Evolutionary conservation across 2,329 filamentous ascomycete genomes (phyloP), one percentile per base, ranked within the genome.

Genomic region (Cercospora zeina): DNA sequence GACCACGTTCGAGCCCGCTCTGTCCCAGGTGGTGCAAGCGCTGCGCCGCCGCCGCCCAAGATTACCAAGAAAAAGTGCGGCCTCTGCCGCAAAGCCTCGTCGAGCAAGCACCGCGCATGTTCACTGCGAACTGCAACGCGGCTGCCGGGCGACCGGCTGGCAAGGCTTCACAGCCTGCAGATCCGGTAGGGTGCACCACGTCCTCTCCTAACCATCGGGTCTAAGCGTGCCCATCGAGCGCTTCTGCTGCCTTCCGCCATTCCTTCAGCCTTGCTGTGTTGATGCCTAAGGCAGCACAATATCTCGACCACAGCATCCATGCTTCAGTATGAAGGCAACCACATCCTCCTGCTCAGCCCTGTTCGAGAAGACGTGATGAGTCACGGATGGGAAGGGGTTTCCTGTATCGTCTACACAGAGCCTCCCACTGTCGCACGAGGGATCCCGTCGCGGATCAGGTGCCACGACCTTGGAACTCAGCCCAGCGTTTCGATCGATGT

Each of bases 261-360:
- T 49, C 55, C 30, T 58, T 47, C 55, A 58, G 55, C 55, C 55
- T 58, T 49, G 42, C 55, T 50, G 54, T 33, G 10, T 6, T 14
- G 33, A 21, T 58, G 55, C 39, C 55, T 58, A 5, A 58, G 55
- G 55, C 55, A 16, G 14, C 14, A 13, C n/a, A 14, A 49, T 49
- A n/a, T 49, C 21, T 11, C 11, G 39, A 45, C 39, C 21, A 21
- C 3, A 14, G 21, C 42, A 49, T 13, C 42, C 42, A 49, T 30
- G 21, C 42, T 49, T 24, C 5, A 49, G 21, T 21, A 1, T 9
- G 1, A 49, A 49, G 55, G 55, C 55, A 50, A 45, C 16, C 30
- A 45, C 42, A 27, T 49, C 21, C 10, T 49, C 6, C 42, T n/a
- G 2, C 42, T 49, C 21, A 27, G 42, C 42, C 42, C 9, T 49